Percentiles rank a stretch among this genome's conserved stretches.
Conservation (phyloP, 371 early-diverging fungal species). For the Zychaea mexicana region DNA sequence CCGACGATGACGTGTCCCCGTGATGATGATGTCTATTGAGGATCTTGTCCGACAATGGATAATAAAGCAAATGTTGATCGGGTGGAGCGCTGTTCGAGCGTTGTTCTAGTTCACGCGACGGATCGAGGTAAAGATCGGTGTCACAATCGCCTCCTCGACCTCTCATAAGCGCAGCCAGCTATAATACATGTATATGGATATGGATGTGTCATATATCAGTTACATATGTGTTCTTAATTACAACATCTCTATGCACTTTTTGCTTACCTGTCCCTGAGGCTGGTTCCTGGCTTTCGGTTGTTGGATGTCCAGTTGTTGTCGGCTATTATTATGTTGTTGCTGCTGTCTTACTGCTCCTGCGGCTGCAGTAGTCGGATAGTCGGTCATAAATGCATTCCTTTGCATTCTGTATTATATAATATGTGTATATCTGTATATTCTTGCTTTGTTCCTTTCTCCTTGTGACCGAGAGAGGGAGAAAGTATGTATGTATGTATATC, state of each 20-base stretch:
- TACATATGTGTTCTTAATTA: not conserved
- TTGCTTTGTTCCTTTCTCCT: not conserved
- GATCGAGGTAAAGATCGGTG: conserved; percentile 15
- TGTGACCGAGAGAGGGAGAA: not conserved
- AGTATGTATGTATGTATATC: not conserved
- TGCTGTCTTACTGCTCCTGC: not conserved
- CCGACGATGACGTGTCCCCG: conserved; percentile 11
- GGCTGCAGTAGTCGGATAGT: conserved; percentile 2
- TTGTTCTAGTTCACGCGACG: conserved; percentile 15
- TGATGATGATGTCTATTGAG: conserved; percentile 6
- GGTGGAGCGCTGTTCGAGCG: conserved; percentile 16
- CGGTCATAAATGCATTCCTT: conserved; percentile 12
- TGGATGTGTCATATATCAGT: not conserved
- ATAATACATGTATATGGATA: not conserved
- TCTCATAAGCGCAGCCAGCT: conserved; percentile 28
- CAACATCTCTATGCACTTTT: not conserved
- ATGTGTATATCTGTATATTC: not conserved
- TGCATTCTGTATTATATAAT: not conserved
- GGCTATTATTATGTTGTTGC: not conserved
- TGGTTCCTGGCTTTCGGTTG: conserved; percentile 30
- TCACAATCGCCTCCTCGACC: conserved; percentile 21
- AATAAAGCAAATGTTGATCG: conserved; percentile 11
- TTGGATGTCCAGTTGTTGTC: conserved; percentile 22
- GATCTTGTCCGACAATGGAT: conserved; percentile 5
- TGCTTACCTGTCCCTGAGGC: conserved; percentile 27